Base-by-base conservation (phyloP, 1,284 basidiomycete genomes). In the Neotropicomus parvogracilis region DNA sequence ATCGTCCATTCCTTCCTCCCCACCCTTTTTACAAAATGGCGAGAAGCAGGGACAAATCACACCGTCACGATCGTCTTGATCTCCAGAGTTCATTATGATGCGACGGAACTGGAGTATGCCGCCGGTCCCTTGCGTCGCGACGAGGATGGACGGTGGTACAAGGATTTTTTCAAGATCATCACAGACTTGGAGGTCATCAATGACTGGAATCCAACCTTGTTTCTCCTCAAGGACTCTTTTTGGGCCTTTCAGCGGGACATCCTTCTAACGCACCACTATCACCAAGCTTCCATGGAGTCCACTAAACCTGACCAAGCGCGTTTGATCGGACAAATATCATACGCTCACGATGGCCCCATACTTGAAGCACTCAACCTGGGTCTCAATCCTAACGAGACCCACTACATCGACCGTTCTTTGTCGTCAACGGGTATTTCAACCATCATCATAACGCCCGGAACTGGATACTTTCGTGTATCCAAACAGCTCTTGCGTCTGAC, bases 101-200 rank as follows among this genome's bases (percentile, higher is more conserved):
- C 81, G 41, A 78, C 80, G 2, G 94, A 97, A 64, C 78, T 88
- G 29, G 80, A 81, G 45, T 91, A 91, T 58, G 80, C 86, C 29
- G 80, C 85, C 6, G 81, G 84, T 7, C 86, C 91, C 26, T 70
- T 95, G 31, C 76, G 81, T 14, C 73, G 79, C 52, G 86, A 92
- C 58, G 83, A 86, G 51, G 74, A 85, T 46, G 81, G 82, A 14
- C 75, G 79, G 35, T 88, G 82, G 81, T 97, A 95, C 74, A 97
- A 97, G 61, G 97, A 99, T 66, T 97, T 98, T 66, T 94, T 81
- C 76, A 91, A 93, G 67, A 85, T 99, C 53, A 88, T 95, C 59
- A 88, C 93, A 4, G 95, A 99, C 66, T 75, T 97, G 28, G 93
- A 99, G 62, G 82, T 91, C 31, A 77, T 91, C 21, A 75, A 82